Percentiles rank a stretch among this genome's conserved stretches.
Conservation (phyloP, 257 asterid genomes). For the Paulownia fortunei region DNA sequence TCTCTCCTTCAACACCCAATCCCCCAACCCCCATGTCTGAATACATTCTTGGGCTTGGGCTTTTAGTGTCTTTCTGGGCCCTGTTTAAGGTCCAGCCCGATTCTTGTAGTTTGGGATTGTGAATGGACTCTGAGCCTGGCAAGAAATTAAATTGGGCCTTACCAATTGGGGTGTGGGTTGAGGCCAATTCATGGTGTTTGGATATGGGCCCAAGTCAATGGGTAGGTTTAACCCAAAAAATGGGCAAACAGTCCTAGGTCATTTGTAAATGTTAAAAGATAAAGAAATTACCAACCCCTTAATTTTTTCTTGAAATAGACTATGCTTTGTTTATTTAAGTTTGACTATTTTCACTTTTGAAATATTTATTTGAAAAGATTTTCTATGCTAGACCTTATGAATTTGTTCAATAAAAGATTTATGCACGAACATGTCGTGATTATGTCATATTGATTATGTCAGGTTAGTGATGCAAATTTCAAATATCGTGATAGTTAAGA, state of each 20-base stretch:
- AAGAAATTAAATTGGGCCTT: too few relatives aligned
- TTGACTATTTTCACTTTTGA: too few relatives aligned
- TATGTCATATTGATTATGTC: too few relatives aligned
- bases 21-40: not conserved
- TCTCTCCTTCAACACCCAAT: not conserved
- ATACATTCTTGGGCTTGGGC: slow-evolving; percentile 7
- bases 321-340: too few relatives aligned
- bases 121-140: not conserved
- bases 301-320: too few relatives aligned
- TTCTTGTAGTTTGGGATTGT: not conserved
- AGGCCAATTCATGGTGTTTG: not conserved
- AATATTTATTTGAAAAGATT: too few relatives aligned
- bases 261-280: too few relatives aligned
- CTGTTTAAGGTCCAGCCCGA: not conserved
- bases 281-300: too few relatives aligned
- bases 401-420: not conserved
- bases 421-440: not conserved
- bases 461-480: not conserved
- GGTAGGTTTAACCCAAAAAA: not conserved
- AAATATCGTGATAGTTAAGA: too few relatives aligned
- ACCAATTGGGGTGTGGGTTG: not conserved
- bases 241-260: too few relatives aligned
- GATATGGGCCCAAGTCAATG: not conserved
- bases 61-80: slow-evolving; percentile 9
- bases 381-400: too few relatives aligned